Conservation (phyloP, 768 basidiomycete genomes). For the Scleroderma citrinum region DNA sequence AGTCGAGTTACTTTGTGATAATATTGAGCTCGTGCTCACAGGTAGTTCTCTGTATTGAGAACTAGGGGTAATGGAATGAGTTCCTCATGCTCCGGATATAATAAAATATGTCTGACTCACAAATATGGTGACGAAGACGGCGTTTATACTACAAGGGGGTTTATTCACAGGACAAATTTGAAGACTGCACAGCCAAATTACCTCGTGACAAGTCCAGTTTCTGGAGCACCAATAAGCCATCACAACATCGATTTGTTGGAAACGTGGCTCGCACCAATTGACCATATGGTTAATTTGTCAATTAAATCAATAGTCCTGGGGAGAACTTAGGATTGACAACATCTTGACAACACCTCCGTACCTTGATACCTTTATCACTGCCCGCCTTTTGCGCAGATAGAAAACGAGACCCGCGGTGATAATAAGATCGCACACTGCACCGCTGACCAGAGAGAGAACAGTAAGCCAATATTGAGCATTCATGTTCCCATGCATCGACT, state of each 20-base stretch:
- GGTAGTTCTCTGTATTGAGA: background rate
- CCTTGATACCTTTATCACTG: background rate
- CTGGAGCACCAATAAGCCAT: background rate
- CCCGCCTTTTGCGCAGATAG: conserved; percentile 1
- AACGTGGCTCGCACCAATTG: background rate
- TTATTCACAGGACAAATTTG: background rate
- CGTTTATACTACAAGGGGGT: background rate
- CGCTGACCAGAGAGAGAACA: conserved; percentile 2
- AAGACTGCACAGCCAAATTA: background rate
- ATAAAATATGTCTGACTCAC: conserved; percentile 1
- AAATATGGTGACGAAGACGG: background rate
- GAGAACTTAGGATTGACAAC: background rate
- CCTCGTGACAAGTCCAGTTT: background rate
- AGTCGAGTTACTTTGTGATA: background rate
- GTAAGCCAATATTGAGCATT: conserved; percentile 3
- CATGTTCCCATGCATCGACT: background rate
- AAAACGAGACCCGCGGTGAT: conserved; percentile 3
- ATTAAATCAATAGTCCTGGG: background rate
- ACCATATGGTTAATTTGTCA: conserved; percentile 2
- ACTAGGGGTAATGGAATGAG: background rate
- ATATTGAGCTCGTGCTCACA: background rate
- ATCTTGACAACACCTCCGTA: background rate
- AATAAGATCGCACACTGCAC: conserved; percentile 3
- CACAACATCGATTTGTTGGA: background rate
- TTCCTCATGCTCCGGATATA: background rate